Conservation (phyloP, 805 yeast species). For the Kluyveromyces wickerhamii region DNA sequence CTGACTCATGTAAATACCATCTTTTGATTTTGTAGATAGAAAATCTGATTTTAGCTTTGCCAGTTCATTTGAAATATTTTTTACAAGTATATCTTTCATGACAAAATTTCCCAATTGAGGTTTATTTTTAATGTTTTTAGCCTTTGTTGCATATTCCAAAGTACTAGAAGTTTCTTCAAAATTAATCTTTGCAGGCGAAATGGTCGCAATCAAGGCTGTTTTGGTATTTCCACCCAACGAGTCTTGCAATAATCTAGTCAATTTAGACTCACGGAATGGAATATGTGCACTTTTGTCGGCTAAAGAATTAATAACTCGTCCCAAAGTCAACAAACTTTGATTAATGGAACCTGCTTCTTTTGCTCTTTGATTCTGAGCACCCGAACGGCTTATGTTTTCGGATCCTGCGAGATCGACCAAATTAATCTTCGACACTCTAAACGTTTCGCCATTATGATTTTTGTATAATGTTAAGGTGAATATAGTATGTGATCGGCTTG, state of each 20-base stretch:
- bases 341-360: conserved; percentile 92
- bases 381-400: conserved; percentile 81
- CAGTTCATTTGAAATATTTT: conserved; percentile 40
- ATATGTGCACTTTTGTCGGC: conserved; percentile 62
- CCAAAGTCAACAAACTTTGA: conserved; percentile 78
- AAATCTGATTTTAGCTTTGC: conserved; percentile 49
- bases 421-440: conserved; percentile 64
- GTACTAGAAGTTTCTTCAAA: conserved; percentile 82
- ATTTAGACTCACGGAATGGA: conserved; percentile 79
- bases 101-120: conserved; percentile 60
- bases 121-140: conserved; percentile 67
- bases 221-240: conserved; percentile 84
- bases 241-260: conserved; percentile 67
- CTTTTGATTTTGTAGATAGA: conserved; percentile 51
- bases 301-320: conserved; percentile 74
- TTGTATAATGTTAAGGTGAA: conserved; percentile 56
- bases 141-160: conserved; percentile 79
- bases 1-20: conserved; percentile 58
- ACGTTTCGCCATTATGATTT: conserved; percentile 39
- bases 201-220: conserved; percentile 79
- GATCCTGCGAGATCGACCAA: conserved; percentile 94
- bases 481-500: conserved; percentile 72
- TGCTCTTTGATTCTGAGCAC: conserved; percentile 79
- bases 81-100: conserved; percentile 43
- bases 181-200: conserved; percentile 72